A percentile compares a stretch with the other conserved stretches of the same genome.
Evolutionary conservation across 176 grass and related monocot genomes (phyloP).

Genomic region (Chrysopogon serrulatus): DNA sequence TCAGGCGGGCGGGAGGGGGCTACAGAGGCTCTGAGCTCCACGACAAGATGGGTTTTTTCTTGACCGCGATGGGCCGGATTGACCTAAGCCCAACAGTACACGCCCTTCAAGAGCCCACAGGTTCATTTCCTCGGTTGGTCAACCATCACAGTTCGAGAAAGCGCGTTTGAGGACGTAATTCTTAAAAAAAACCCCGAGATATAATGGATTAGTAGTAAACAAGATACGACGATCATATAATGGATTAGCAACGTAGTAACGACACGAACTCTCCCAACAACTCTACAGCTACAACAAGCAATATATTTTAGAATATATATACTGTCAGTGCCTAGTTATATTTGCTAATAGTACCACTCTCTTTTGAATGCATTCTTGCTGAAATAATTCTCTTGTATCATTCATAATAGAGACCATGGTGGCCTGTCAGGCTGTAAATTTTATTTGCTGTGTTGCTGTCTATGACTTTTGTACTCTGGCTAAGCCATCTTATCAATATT

Average conservation of each 20-base stretch:
- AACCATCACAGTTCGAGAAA: no score
- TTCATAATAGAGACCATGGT: background rate
- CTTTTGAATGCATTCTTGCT: background rate
- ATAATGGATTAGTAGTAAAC: background rate
- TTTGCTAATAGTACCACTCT: background rate
- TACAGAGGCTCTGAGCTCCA: background rate
- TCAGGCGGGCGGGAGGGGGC: no score
- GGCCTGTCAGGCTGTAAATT: background rate
- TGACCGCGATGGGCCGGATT: background rate
- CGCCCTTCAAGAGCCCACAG: no score
- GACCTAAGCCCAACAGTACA: background rate
- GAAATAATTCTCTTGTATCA: background rate
- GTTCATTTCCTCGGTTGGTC: no score
- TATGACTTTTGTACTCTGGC: background rate
- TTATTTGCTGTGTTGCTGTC: background rate
- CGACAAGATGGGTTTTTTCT: background rate
- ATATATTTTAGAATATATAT: background rate
- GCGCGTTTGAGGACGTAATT: no score
- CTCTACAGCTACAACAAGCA: no score
- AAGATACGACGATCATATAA: background rate
- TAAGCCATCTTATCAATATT: background rate
- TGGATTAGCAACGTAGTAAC: background rate
- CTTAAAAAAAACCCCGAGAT: no score
- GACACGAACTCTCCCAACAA: no score
- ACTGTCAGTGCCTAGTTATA: background rate